phyloP scores from a whole-genome alignment of 768 basidiomycete species.

The Lactarius psammicola region DNA sequence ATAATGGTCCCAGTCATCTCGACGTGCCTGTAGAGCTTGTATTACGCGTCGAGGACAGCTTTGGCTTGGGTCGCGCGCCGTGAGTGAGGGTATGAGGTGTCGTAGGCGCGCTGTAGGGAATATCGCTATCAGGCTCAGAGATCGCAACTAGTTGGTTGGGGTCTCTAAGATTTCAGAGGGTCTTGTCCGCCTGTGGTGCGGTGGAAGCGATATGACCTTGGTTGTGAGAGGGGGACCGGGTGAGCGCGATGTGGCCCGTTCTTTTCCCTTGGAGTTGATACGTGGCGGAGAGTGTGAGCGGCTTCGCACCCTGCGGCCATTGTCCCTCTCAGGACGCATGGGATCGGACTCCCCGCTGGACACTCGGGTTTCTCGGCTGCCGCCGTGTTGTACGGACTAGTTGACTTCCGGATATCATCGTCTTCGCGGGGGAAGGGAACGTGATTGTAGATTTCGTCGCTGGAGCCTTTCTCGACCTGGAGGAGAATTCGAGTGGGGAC shows the following conservation, averaged over 20 bases:
- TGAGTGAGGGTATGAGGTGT: not conserved
- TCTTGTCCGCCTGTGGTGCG: not conserved
- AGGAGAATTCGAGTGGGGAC: slow-evolving; percentile 28
- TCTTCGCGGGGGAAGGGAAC: not conserved
- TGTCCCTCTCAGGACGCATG: not conserved
- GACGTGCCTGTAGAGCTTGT: no score
- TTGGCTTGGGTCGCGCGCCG: not conserved
- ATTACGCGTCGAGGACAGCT: no score
- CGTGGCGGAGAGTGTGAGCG: not conserved
- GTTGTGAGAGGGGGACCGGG: not conserved
- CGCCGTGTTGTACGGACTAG: not conserved
- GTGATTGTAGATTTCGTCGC: not conserved
- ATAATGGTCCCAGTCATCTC: no score
- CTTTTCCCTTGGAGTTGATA: slow-evolving; percentile 16
- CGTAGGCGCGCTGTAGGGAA: not conserved
- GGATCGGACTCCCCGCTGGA: not conserved
- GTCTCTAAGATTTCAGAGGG: not conserved
- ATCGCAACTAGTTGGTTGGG: not conserved
- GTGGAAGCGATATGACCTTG: not conserved
- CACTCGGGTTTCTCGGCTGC: not conserved
- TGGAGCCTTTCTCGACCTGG: not conserved
- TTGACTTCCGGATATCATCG: not conserved
- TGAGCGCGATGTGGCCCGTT: slow-evolving; percentile 4
- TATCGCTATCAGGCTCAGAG: not conserved
- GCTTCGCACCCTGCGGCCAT: not conserved